Evolutionary conservation across 2,329 filamentous ascomycete species (phyloP).

Genomic region (Dactylonectria macrodidyma): DNA sequence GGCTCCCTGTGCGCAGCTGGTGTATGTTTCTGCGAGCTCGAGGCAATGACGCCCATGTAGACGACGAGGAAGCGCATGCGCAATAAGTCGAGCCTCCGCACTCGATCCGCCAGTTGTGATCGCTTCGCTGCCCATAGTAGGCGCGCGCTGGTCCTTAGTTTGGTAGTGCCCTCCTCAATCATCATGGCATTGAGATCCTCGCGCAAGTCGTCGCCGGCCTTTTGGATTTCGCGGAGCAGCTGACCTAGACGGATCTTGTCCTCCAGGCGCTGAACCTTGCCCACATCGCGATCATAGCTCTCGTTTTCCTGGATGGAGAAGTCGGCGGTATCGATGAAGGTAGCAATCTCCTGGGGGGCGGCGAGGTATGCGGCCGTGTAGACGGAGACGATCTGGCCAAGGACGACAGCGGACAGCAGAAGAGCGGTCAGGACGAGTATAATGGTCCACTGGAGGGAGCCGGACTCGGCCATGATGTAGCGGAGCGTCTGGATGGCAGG

Average conservation of each 20-base stretch:
- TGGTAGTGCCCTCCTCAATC: constrained; percentile 59
- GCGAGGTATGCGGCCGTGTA: constrained; percentile 70
- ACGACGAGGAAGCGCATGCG: constrained; percentile 76
- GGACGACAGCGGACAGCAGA: constrained; percentile 68
- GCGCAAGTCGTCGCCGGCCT: constrained; percentile 71
- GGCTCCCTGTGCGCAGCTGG: constrained; percentile 52
- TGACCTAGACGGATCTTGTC: constrained; percentile 73
- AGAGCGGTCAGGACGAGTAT: constrained; percentile 72
- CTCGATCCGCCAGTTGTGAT: constrained; percentile 68
- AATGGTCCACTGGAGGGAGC: constrained; percentile 69
- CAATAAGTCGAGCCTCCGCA: constrained; percentile 72
- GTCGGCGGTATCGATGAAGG: constrained; percentile 73
- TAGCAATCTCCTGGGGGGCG: constrained; percentile 70
- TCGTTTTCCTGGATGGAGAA: constrained; percentile 76
- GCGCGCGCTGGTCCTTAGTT: constrained; percentile 64
- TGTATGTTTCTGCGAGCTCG: constrained; percentile 53
- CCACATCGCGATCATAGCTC: constrained; percentile 73
- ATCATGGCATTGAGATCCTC: constrained; percentile 71
- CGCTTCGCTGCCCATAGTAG: constrained; percentile 72
- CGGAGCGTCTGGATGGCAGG: constrained; percentile 47
- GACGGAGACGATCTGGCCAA: constrained; percentile 65
- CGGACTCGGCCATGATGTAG: constrained; percentile 65
- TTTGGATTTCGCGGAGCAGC: constrained; percentile 74
- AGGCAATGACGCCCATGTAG: constrained; percentile 72
- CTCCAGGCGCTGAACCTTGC: constrained; percentile 70